Percentiles rank a stretch among this genome's conserved stretches.
Conservation (phyloP, 176 grass and related monocot species). For the Elymus sibiricus region DNA sequence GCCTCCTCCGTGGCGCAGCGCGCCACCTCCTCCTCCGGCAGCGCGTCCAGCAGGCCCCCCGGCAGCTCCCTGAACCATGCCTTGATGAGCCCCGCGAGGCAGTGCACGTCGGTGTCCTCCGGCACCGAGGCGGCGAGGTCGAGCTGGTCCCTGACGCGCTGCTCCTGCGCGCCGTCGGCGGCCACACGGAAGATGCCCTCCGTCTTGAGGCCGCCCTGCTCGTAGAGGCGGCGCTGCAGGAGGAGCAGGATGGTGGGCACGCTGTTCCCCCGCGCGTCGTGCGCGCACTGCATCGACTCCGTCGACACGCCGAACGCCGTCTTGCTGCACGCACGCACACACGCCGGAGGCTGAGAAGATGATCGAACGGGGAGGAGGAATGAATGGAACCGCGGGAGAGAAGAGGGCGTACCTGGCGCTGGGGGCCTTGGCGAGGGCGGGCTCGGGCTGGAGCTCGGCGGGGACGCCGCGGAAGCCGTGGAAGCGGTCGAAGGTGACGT, state of each 20-base stretch:
- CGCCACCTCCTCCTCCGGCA: slow-evolving; percentile 63
- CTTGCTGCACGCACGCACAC: slow-evolving; percentile 16
- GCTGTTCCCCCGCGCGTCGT: slow-evolving; percentile 56
- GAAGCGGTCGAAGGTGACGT: slow-evolving; percentile 91
- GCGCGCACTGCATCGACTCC: slow-evolving; percentile 87
- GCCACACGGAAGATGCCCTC: slow-evolving; percentile 89
- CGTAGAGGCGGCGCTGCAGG: slow-evolving; percentile 61
- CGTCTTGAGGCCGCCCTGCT: slow-evolving; percentile 44
- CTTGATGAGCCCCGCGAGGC: slow-evolving; percentile 86
- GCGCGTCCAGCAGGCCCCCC: slow-evolving; percentile 58
- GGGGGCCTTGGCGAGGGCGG: slow-evolving; percentile 35
- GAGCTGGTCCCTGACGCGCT: slow-evolving; percentile 53
- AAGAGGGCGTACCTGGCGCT: slow-evolving; percentile 50
- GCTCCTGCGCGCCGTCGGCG: slow-evolving; percentile 66
- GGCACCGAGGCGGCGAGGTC: slow-evolving; percentile 60
- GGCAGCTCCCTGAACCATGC: slow-evolving; percentile 95
- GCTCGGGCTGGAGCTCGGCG: slow-evolving; percentile 58
- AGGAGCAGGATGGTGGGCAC: slow-evolving; percentile 62
- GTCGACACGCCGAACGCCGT: slow-evolving; percentile 77
- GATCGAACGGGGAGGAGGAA: neutral
- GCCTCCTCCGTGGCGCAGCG: slow-evolving; percentile 63
- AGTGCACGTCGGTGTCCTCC: slow-evolving; percentile 61
- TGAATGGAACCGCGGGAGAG: neutral
- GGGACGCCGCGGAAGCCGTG: slow-evolving; percentile 83
- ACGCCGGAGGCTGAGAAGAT: neutral